Evolutionary conservation across 257 asterid species (phyloP).

Genomic region (Buddleja alternifolia): DNA sequence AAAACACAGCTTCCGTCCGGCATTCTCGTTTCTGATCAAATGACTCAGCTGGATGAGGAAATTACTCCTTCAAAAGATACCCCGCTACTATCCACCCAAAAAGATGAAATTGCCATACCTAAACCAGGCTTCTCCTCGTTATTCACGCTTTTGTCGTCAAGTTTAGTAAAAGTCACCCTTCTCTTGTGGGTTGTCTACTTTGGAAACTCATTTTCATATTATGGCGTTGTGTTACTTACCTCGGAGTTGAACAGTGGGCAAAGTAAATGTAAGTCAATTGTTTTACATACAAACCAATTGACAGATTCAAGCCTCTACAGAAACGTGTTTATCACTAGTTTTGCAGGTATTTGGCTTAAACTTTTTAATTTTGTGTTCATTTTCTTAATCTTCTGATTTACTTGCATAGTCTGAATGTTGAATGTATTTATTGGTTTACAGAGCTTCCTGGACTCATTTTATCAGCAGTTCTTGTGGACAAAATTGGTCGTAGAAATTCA

Average conservation of each 20-base stretch:
- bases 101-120: conserved; percentile 9
- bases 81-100: conserved; percentile 36
- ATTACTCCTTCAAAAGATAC: conserved; percentile 29
- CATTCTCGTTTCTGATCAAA: conserved; percentile 46
- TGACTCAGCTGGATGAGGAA: conserved; percentile 34
- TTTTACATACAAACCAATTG: conserved; percentile 7
- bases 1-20: conserved; percentile 60
- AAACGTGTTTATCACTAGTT: conserved; percentile 55
- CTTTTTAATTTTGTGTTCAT: background rate
- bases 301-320: conserved; percentile 50
- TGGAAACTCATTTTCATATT: conserved; percentile 58
- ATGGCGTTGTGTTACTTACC: conserved; percentile 60
- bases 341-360: conserved; percentile 52
- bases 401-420: conserved; percentile 16
- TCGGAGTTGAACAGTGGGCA: conserved; percentile 53
- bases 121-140: conserved; percentile 44
- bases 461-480: conserved; percentile 56
- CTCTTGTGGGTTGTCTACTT: conserved; percentile 58
- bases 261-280: conserved; percentile 36
- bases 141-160: conserved; percentile 46
- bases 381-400: background rate
- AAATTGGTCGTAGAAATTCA: conserved; percentile 61
- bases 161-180: conserved; percentile 56
- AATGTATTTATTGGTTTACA: conserved; percentile 20
- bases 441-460: conserved; percentile 61